A percentile compares a stretch with the other conserved stretches of the same genome.
Conservation (phyloP, 768 basidiomycete species). For the Nevesoporus exiguus region DNA sequence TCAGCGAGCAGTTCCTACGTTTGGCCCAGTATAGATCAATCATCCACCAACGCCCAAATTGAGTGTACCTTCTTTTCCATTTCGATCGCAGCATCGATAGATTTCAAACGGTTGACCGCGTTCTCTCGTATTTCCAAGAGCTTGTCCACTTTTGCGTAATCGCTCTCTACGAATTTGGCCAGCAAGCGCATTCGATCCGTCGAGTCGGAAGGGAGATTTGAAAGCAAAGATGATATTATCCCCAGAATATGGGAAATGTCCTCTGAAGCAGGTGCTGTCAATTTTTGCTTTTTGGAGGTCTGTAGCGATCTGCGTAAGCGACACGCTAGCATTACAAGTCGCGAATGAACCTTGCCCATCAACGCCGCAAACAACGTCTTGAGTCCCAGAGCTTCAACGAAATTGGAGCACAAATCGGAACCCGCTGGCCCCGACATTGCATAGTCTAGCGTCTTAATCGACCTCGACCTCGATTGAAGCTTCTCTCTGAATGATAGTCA, state of each 20-base stretch:
- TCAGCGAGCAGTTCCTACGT: slow-evolving; percentile 51
- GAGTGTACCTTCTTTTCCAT: slow-evolving; percentile 58
- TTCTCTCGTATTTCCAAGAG: slow-evolving; percentile 82
- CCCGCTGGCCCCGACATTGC: slow-evolving; percentile 81
- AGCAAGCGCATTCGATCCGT: slow-evolving; percentile 75
- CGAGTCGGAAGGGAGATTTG: slow-evolving; percentile 84
- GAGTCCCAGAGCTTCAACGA: slow-evolving; percentile 83
- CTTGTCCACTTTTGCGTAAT: slow-evolving; percentile 94
- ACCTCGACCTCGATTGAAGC: slow-evolving; percentile 69
- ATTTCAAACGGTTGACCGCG: slow-evolving; percentile 56
- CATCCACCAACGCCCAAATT: neutral
- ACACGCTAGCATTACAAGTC: neutral
- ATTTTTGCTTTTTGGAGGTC: slow-evolving; percentile 65
- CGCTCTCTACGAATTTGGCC: slow-evolving; percentile 88
- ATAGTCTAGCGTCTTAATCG: slow-evolving; percentile 89
- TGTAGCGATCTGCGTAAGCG: slow-evolving; percentile 21
- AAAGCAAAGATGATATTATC: slow-evolving; percentile 82
- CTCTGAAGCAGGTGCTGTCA: slow-evolving; percentile 58
- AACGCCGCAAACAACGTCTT: slow-evolving; percentile 88
- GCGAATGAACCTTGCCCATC: slow-evolving; percentile 82
- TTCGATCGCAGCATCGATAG: slow-evolving; percentile 64
- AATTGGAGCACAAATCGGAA: slow-evolving; percentile 69
- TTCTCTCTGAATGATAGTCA: slow-evolving; percentile 58
- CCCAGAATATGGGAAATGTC: slow-evolving; percentile 87
- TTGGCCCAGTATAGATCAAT: neutral